Conservation (phyloP, 305 asterid genomes). For the Nicotiana rustica region DNA sequence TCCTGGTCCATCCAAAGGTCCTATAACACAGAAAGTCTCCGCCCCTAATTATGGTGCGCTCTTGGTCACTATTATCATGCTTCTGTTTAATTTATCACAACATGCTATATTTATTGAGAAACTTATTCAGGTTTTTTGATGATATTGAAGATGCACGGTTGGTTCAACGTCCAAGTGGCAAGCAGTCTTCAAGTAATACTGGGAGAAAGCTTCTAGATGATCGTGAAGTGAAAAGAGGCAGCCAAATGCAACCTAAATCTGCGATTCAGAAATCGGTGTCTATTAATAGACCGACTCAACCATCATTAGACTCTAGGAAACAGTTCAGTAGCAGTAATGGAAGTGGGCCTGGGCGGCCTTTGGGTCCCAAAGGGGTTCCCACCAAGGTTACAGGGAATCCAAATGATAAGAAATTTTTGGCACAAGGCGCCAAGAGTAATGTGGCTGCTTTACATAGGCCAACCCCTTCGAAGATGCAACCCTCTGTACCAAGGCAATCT, state of each 20-base stretch:
- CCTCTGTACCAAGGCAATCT: constrained; percentile 55
- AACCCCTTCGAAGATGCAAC: constrained; percentile 44
- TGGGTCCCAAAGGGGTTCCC: constrained; percentile 54
- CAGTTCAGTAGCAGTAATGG: constrained; percentile 61
- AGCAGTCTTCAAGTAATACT: constrained; percentile 46
- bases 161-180: constrained; percentile 55
- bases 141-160: constrained; percentile 74
- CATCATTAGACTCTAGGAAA: constrained; percentile 52
- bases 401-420: constrained; percentile 48
- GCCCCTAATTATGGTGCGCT: constrained; percentile 73
- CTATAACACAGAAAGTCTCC: constrained; percentile 54
- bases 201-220: constrained; percentile 53
- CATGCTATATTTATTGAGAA: constrained; percentile 52
- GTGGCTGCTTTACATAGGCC: constrained; percentile 48
- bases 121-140: constrained; percentile 81
- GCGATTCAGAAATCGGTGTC: constrained; percentile 48
- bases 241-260: constrained; percentile 55
- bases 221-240: constrained; percentile 55
- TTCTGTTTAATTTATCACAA: constrained; percentile 38
- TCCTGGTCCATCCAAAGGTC: constrained; percentile 63
- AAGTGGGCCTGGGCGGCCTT: constrained; percentile 82
- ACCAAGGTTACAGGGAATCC: constrained; percentile 50
- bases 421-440: constrained; percentile 49
- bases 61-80: constrained; percentile 44
- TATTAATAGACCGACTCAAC: constrained; percentile 43